Evolutionary conservation across 176 grass and related monocot genomes (phyloP), one percentile per base, ranked within the genome.

Genomic region (Echinochloa phyllopogon): DNA sequence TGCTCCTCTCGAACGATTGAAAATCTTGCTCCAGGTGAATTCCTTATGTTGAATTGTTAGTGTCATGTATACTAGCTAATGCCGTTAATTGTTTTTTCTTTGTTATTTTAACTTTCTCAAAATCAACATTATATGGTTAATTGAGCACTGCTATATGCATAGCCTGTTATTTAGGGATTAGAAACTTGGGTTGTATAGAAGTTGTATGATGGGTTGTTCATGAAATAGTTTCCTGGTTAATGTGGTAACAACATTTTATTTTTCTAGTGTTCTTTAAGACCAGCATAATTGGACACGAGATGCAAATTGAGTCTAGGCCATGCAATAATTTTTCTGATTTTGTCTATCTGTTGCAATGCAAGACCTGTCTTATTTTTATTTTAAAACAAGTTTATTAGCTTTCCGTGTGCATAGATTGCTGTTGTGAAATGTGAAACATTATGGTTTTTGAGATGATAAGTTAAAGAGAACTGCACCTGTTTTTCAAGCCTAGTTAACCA

Each of bases 1-100:
- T 92, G 97, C 97, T 83, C 97, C 97, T 1, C 91, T 99, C 33
- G 97, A 99, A 81, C 89, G 94, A 60, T 75, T 99, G 78, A 99
- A 99, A 82, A 99, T 99, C 59, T 74, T 99, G 82, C 89, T 99
- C 73, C 97, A 99, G 97, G 97, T 99, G 67, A 79, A 43, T 65
- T 61, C 62, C 65, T 60, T 76, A n/a, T 80, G 25, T 24, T 65
- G 1, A n/a, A 13, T 53, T 65, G n/a, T 68, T 55, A 39, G 48
- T 74, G 5, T 63, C 14, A 21, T 49, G 10, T 5, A 16, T 61
- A 11, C 41, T 60, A 36, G 18, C 55, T 38, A 3, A 8, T 44
- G 14, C 0, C 4, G 41, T 21, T 29, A 47, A 50, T 69, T 21
- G 52, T 21, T 25, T 88, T 55, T 17, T 17, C 3, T 72, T 20